These are phyloP conservation scores for Massarina eburnea DNA, from an alignment of 2,329 filamentous ascomycete species.

Conservation along the genomic window DNA sequence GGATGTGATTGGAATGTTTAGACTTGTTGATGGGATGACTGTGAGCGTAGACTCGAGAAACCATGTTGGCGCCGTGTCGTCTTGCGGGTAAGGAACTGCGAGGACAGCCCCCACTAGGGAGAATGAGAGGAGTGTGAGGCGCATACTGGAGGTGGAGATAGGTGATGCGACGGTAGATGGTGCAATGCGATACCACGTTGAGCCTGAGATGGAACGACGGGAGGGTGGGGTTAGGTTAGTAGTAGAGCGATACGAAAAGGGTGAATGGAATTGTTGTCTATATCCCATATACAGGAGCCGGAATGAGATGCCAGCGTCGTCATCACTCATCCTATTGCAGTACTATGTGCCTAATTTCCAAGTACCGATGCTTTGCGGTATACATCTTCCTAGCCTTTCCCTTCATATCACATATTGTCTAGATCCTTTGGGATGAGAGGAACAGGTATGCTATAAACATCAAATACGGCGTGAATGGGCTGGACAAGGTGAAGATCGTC, in stretches of 20 bases:
- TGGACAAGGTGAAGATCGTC: conserved; percentile 1
- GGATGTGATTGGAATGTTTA: conserved; percentile 21
- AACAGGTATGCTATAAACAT: not conserved
- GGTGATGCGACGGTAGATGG: not conserved
- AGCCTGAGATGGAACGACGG: not conserved
- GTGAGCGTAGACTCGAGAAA: conserved; percentile 10
- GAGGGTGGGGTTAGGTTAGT: not conserved
- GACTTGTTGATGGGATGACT: conserved; percentile 17
- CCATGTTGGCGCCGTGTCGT: not conserved
- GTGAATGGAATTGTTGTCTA: not conserved
- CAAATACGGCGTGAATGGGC: too few relatives aligned
- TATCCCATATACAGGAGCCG: not conserved
- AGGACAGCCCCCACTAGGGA: not conserved
- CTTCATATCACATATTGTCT: not conserved
- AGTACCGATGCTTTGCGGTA: not conserved
- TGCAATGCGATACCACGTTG: not conserved
- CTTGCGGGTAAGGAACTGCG: conserved; percentile 10
- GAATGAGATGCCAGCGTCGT: not conserved
- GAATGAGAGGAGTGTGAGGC: not conserved
- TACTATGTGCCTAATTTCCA: not conserved
- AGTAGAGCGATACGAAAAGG: not conserved
- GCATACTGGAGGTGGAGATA: not conserved
- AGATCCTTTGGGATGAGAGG: not conserved
- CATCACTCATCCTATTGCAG: not conserved
- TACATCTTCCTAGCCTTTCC: not conserved